Evolutionary conservation across 371 early-diverging fungal genomes (phyloP), one percentile per base, ranked within the genome.

Genomic region (Syncephalastrum racemosum): DNA sequence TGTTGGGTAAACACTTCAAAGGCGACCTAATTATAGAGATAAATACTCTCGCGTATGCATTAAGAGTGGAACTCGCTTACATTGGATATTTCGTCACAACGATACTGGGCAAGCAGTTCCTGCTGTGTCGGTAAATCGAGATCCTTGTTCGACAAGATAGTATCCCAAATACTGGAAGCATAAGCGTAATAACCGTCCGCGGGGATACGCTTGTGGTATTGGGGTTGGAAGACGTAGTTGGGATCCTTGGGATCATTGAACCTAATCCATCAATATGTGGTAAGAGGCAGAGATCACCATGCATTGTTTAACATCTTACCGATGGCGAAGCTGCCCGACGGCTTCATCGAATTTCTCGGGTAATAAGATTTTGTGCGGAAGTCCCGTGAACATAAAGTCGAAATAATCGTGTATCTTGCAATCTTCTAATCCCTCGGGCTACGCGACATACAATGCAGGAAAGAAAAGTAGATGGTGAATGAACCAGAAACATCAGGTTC

Each of bases 121-220:
- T 96, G 96, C 70, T 99, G 98, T 2, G 97, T 97, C 3, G 99
- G 99, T 46, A 99, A 73, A 77, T 99, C 98, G 58, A 99, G 75
- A 62, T 98, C 98, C 58, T 91, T 90, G 80, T 95, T 96, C 62
- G 89, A 83, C 58, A 91, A 74, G 46, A 98, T 93, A 77, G 93
- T 93, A 59, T 88, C 85, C 99, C 99, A 99, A 53, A 99, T 92
- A 46, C 87, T 78, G 50, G 90, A 82, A 6, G 94, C 93, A 73
- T 94, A 99, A 16, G 85, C 74, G 25, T 91, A 86, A 66, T 97
- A 91, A 16, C 98, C 98, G 53, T 99, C 98, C 8, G 93, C 94
- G 15, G 97, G 98, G 60, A 99, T 93, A 31, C 89, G 86, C 60
- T 93, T 94, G 61, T 92, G 91, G 68, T 96, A 96, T 50, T 83